These are phyloP conservation scores for Endothia cerciana DNA, from an alignment of 2,329 filamentous ascomycete genomes.

Conservation along the genomic window DNA sequence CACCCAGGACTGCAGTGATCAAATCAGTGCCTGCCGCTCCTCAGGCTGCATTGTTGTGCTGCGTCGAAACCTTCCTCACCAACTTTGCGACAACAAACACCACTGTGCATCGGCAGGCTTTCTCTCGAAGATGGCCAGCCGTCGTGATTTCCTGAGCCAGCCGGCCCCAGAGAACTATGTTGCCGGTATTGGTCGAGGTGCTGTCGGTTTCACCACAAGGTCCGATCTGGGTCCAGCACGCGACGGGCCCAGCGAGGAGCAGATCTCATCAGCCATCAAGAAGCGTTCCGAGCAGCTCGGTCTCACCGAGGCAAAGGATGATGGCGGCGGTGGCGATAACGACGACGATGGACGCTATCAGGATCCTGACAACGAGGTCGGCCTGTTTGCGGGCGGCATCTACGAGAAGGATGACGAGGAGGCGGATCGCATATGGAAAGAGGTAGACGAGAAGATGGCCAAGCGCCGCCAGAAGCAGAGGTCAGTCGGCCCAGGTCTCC, in stretches of 20 bases:
- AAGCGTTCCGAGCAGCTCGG: constrained; percentile 90
- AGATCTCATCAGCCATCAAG: constrained; percentile 96
- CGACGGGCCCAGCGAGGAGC: constrained; percentile 94
- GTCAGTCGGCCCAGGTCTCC: constrained; percentile 71
- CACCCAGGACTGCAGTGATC: not conserved
- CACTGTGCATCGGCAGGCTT: not conserved
- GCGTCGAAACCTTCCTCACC: not conserved
- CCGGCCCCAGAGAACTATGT: constrained; percentile 87
- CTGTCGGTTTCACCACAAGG: constrained; percentile 95
- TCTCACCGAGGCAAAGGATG: constrained; percentile 51
- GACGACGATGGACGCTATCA: constrained; percentile 74
- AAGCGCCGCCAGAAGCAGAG: constrained; percentile 82
- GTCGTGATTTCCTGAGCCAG: constrained; percentile 87
- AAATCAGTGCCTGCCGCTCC: not conserved
- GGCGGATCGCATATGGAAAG: constrained; percentile 92
- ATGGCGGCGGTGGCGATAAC: constrained; percentile 72
- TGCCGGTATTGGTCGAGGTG: constrained; percentile 94
- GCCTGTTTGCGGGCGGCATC: constrained; percentile 90
- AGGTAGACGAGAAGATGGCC: constrained; percentile 97
- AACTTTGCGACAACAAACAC: not conserved
- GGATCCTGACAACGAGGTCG: constrained; percentile 96
- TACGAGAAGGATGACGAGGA: constrained; percentile 99
- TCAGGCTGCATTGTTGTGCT: not conserved
- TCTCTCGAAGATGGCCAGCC: constrained; percentile 53
- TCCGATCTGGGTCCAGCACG: constrained; percentile 94